Percentiles rank a stretch among this genome's conserved stretches.
Conservation (phyloP, 768 basidiomycete species). For the Arthromyces matolae region DNA sequence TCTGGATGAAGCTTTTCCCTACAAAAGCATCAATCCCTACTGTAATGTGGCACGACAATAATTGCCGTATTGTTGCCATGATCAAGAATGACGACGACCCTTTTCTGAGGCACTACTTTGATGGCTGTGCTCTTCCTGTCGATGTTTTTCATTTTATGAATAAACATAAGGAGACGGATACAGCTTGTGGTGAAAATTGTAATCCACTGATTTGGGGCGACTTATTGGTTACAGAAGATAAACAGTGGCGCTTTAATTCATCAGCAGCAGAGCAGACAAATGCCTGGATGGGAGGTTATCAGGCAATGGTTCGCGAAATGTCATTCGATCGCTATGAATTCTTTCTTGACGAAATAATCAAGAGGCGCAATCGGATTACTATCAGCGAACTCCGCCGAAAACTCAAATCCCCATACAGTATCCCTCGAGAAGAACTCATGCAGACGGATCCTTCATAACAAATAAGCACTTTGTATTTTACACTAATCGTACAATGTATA, state of each 20-base stretch:
- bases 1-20: not conserved
- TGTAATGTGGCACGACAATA: conserved; percentile 25
- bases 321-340: too few species aligned
- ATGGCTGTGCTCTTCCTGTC: conserved; percentile 27
- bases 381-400: too few species aligned
- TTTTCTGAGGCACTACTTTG: conserved; percentile 20
- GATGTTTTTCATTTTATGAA: conserved; percentile 35
- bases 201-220: conserved; percentile 34
- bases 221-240: conserved; percentile 20
- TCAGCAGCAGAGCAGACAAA: conserved; percentile 41
- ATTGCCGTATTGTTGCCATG: conserved; percentile 10
- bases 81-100: conserved; percentile 2
- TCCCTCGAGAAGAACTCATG: too few species aligned
- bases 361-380: not conserved
- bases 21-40: conserved; percentile 19
- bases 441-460: too few species aligned
- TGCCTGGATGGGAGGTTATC: conserved; percentile 39
- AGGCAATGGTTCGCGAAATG: conserved; percentile 33
- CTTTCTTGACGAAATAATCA: conserved; percentile 5
- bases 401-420: too few species aligned
- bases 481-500: too few species aligned
- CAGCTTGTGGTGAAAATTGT: conserved; percentile 23
- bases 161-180: conserved; percentile 28
- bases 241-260: conserved; percentile 39
- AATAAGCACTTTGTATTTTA: too few species aligned